Conservation (phyloP, 2,329 filamentous ascomycete species). For the Talaromyces sp. region DNA sequence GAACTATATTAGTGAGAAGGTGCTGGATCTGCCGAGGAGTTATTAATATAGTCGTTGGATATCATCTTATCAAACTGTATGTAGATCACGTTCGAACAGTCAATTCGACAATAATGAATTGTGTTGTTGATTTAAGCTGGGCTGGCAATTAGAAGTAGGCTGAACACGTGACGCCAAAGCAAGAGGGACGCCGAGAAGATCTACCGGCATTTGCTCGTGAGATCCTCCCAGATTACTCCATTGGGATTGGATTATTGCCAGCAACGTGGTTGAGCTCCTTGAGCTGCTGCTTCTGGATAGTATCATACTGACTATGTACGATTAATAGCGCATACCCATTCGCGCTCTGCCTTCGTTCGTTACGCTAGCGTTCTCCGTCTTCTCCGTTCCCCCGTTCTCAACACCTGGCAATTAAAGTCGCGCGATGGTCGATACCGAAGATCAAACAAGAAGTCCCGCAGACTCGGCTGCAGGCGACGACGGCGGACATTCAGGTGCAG, state of each 20-base stretch:
- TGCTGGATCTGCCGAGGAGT: slow-evolving; percentile 42
- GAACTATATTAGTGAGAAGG: slow-evolving; percentile 58
- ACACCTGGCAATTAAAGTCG: background rate
- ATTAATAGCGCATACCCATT: background rate
- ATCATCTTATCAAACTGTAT: background rate
- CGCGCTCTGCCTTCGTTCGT: background rate
- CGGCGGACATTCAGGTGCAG: slow-evolving; percentile 10
- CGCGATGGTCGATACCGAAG: slow-evolving; percentile 18
- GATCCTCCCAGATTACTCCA: background rate
- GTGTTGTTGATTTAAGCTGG: background rate
- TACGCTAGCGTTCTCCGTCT: background rate
- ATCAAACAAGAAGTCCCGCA: slow-evolving; percentile 15
- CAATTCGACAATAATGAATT: background rate
- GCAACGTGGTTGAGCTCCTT: background rate
- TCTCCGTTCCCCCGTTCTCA: background rate
- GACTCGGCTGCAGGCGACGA: slow-evolving; percentile 16
- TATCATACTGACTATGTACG: slow-evolving; percentile 3
- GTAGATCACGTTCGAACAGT: too few relatives aligned
- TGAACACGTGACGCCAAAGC: slow-evolving; percentile 2
- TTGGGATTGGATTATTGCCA: background rate
- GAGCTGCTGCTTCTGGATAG: background rate
- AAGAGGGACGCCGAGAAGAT: slow-evolving; percentile 2
- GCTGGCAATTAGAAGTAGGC: background rate
- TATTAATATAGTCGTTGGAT: slow-evolving; percentile 31
- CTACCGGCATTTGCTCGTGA: background rate